phyloP scores from a whole-genome alignment of 345 rosid genomes.

The Hypericum perforatum region DNA sequence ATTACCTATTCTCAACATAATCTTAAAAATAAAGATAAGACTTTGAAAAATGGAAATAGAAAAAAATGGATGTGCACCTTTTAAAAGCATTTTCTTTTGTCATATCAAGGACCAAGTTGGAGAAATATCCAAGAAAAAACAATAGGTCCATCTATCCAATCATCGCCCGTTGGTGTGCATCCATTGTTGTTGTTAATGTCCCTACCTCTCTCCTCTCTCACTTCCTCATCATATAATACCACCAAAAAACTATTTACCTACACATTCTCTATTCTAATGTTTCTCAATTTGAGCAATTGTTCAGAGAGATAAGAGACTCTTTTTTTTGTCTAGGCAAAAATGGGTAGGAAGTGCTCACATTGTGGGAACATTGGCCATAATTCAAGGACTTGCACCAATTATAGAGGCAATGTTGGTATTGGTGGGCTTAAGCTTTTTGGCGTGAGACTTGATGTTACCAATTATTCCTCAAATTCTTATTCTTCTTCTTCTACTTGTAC shows the following conservation, averaged over 20 bases:
- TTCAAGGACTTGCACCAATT: constrained; percentile 42
- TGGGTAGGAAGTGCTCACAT: constrained; percentile 70
- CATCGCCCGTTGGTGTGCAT: constrained; percentile 37
- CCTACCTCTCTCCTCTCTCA: constrained; percentile 17
- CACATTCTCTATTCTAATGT: neutral
- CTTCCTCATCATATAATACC: constrained; percentile 4
- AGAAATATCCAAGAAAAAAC: neutral
- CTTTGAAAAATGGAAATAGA: too few species aligned
- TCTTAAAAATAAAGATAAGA: too few species aligned
- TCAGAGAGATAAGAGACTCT: too few species aligned
- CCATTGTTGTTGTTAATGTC: constrained; percentile 31
- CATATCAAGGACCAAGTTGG: neutral
- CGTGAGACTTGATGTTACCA: constrained; percentile 31
- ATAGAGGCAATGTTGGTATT: constrained; percentile 11
- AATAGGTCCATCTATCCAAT: constrained; percentile 32
- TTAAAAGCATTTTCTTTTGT: too few species aligned
- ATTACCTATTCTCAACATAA: too few species aligned
- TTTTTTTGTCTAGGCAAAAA: constrained; percentile 24
- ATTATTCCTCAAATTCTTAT: constrained; percentile 6
- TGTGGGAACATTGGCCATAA: constrained; percentile 61
- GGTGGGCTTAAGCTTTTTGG: constrained; percentile 48
- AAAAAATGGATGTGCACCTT: too few species aligned
- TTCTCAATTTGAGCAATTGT: constrained; percentile 8
- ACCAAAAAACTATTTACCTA: too few species aligned
- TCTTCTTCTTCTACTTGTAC: constrained; percentile 19